These are phyloP conservation scores for Candida succiphila DNA, from an alignment of 805 yeast species.

Conservation along the genomic window DNA sequence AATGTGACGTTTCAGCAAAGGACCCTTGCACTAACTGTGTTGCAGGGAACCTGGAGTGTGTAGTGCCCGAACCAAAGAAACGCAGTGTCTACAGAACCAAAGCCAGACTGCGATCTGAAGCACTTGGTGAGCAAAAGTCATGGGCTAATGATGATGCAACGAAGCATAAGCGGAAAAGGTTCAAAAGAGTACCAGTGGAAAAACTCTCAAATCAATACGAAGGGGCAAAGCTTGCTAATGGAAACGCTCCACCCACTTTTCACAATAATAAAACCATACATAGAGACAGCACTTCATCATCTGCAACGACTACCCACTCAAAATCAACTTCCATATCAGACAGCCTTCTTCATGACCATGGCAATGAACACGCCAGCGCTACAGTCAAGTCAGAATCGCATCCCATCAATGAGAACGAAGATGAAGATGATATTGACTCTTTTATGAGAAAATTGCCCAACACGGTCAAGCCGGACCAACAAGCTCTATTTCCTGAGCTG, in stretches of 20 bases:
- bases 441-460: background rate
- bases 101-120: background rate
- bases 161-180: background rate
- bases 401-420: too few species aligned
- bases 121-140: background rate
- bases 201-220: too few species aligned
- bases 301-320: too few species aligned
- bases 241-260: background rate
- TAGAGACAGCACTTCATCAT: too few species aligned
- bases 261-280: too few species aligned
- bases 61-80: constrained; percentile 39
- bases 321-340: too few species aligned
- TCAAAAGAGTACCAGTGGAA: too few species aligned
- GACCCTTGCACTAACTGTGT: constrained; percentile 63
- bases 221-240: too few species aligned
- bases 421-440: background rate
- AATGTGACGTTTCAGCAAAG: constrained; percentile 58
- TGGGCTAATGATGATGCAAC: too few species aligned
- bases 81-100: background rate
- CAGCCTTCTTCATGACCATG: too few species aligned
- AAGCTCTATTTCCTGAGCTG: background rate
- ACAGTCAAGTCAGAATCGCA: background rate
- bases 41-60: constrained; percentile 64
- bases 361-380: background rate
- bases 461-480: background rate